Evolutionary conservation across 176 grass and related monocot genomes (phyloP).

Genomic region (Leersia perrieri): DNA sequence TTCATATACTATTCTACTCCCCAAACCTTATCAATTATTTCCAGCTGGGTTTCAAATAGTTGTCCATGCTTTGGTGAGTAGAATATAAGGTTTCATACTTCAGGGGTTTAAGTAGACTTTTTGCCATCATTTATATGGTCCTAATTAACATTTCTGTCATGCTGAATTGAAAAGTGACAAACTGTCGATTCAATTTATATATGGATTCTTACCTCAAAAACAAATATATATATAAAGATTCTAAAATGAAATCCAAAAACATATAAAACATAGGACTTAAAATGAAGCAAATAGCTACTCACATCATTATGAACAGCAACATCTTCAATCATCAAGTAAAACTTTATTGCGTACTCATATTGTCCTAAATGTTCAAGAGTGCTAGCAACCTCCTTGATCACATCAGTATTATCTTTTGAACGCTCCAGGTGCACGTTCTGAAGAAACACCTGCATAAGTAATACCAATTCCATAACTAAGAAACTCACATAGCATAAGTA

Average conservation of each 20-base stretch:
- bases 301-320: constrained; percentile 54
- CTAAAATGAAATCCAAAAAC: background rate
- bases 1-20: too few species aligned
- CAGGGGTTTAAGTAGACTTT: background rate
- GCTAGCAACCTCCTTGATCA: constrained; percentile 59
- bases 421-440: constrained; percentile 45
- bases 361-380: constrained; percentile 53
- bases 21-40: too few species aligned
- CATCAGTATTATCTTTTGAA: constrained; percentile 51
- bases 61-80: background rate
- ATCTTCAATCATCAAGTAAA: constrained; percentile 65
- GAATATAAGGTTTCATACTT: background rate
- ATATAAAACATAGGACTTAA: background rate
- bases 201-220: too few species aligned
- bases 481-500: background rate
- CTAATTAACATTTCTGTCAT: background rate
- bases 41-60: background rate
- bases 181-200: too few species aligned
- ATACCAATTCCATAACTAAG: background rate
- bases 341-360: constrained; percentile 76
- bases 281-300: constrained; percentile 28
- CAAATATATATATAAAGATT: background rate
- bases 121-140: background rate
- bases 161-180: background rate
- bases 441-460: constrained; percentile 58